These are phyloP conservation scores for Lantana camara DNA, from an alignment of 257 asterid species.

Conservation along the genomic window DNA sequence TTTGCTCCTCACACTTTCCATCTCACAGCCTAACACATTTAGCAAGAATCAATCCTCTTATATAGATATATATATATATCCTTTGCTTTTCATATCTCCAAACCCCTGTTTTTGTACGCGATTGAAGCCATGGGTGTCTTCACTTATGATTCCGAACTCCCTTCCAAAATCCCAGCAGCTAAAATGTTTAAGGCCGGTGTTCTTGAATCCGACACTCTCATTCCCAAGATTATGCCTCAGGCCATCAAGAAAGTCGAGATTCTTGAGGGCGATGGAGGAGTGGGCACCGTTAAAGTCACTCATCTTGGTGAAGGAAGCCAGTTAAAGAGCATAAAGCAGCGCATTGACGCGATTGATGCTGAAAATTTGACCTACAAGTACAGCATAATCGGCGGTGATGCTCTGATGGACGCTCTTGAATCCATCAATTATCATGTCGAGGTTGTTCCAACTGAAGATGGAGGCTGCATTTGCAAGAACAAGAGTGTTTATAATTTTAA, in stretches of 20 bases:
- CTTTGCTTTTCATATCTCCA: not conserved
- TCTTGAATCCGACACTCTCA: constrained; percentile 30
- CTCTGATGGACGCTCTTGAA: constrained; percentile 4
- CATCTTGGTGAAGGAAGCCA: constrained; percentile 20
- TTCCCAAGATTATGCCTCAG: constrained; percentile 35
- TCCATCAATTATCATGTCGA: constrained; percentile 10
- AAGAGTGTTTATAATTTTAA: constrained; percentile 28
- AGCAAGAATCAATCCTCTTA: too few species aligned
- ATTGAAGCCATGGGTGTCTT: constrained; percentile 20
- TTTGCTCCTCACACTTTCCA: too few species aligned
- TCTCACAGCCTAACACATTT: too few species aligned
- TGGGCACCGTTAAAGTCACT: not conserved
- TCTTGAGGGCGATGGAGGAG: constrained; percentile 14
- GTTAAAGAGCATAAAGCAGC: constrained; percentile 8
- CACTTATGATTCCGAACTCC: constrained; percentile 22
- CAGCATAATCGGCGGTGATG: constrained; percentile 19
- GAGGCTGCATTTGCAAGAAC: constrained; percentile 13
- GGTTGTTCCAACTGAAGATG: constrained; percentile 9
- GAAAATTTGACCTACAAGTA: constrained; percentile 8
- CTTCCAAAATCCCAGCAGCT: constrained; percentile 25
- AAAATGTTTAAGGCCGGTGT: constrained; percentile 38
- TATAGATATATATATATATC: not conserved
- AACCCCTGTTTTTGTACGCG: too few species aligned
- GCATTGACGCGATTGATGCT: constrained; percentile 8
- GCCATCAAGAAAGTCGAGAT: constrained; percentile 22